Conservation (phyloP, 345 rosid species). For the Schrenkiella parvula region DNA sequence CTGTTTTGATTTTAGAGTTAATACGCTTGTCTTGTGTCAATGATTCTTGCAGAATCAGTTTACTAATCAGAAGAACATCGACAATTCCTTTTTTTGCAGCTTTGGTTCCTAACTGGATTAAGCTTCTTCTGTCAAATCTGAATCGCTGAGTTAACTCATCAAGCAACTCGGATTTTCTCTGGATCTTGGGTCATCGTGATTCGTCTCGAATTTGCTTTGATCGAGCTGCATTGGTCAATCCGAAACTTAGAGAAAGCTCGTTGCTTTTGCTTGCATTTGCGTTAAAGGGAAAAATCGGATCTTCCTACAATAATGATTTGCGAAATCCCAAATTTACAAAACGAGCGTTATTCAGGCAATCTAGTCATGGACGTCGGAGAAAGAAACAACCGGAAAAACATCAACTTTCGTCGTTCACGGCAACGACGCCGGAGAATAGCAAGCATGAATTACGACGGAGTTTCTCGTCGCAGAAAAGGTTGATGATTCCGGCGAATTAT, state of each 20-base stretch:
- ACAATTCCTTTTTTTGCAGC: neutral
- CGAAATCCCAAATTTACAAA: neutral
- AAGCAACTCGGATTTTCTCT: neutral
- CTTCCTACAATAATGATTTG: slow-evolving; percentile 16
- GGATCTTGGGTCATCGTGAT: neutral
- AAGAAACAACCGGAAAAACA: slow-evolving; percentile 9
- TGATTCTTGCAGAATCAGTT: neutral
- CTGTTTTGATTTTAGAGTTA: neutral
- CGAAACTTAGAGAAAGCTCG: neutral
- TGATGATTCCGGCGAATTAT: slow-evolving; percentile 39
- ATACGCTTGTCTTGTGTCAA: neutral
- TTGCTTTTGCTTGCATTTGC: neutral
- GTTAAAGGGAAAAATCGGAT: neutral
- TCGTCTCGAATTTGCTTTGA: neutral
- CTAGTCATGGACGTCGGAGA: slow-evolving; percentile 15
- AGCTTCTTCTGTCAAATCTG: neutral
- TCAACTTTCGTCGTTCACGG: neutral
- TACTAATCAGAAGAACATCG: neutral
- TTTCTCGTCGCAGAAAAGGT: slow-evolving; percentile 33
- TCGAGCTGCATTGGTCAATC: slow-evolving; percentile 18
- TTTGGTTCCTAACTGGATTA: neutral
- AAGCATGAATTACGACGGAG: slow-evolving; percentile 26
- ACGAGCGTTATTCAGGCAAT: slow-evolving; percentile 14
- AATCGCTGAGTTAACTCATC: slow-evolving; percentile 8
- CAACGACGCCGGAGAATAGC: slow-evolving; percentile 9